Conservation (phyloP, 495 filamentous ascomycete genomes). For the Tuber calosporum region DNA sequence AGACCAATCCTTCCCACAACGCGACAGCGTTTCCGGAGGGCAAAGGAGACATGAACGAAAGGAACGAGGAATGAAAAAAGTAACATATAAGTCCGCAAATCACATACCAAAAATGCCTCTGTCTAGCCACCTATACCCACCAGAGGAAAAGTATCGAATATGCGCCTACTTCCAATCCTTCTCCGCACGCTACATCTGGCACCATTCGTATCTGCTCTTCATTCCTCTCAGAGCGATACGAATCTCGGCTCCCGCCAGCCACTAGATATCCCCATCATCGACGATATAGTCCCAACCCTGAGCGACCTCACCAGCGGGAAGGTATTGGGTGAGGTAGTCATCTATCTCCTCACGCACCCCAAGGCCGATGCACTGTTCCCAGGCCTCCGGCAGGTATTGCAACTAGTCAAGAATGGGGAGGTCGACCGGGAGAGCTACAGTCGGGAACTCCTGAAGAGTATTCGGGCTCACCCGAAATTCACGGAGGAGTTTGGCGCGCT, state of each 20-base stretch:
- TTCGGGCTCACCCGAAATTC: conserved; percentile 20
- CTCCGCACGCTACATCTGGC: conserved; percentile 15
- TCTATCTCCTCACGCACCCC: conserved; percentile 15
- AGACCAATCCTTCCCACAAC: background rate
- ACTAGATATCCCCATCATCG: conserved; percentile 15
- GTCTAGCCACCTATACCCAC: background rate
- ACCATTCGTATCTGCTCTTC: conserved; percentile 16
- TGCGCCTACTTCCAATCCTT: conserved; percentile 6
- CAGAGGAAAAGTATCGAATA: background rate
- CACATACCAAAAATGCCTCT: background rate
- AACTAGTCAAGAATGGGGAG: conserved; percentile 1
- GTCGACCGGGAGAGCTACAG: conserved; percentile 14
- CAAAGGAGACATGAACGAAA: background rate
- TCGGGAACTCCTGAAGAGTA: conserved; percentile 18
- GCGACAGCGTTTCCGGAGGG: background rate
- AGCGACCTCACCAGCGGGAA: conserved; percentile 14
- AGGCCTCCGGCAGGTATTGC: conserved; percentile 16
- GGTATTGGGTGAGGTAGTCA: conserved; percentile 25
- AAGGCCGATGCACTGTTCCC: conserved; percentile 12
- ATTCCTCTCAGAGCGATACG: conserved; percentile 1
- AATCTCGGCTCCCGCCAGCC: conserved; percentile 5
- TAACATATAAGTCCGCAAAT: background rate
- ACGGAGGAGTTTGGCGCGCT: conserved; percentile 15
- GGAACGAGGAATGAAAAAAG: background rate
- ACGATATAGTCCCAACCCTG: conserved; percentile 1